Evolutionary conservation across 257 asterid species (phyloP).

Genomic region (Catharanthus roseus): DNA sequence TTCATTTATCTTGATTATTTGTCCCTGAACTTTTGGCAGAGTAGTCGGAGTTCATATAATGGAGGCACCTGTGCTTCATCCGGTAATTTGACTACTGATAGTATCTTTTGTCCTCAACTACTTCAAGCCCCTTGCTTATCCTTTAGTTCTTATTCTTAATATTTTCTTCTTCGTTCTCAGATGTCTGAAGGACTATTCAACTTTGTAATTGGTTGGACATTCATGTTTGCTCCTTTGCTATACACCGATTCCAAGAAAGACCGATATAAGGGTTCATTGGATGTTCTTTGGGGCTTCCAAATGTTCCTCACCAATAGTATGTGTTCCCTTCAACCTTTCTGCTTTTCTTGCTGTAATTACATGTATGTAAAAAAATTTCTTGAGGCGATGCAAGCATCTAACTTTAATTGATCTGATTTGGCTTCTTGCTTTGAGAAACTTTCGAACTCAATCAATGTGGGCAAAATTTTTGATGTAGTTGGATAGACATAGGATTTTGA

Average conservation of each 20-base stretch:
- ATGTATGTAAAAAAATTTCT: background rate
- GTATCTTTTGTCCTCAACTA: constrained; percentile 2
- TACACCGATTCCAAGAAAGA: constrained; percentile 72
- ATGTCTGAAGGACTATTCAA: constrained; percentile 95
- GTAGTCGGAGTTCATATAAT: constrained; percentile 84
- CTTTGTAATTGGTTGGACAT: constrained; percentile 93
- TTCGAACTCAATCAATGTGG: background rate
- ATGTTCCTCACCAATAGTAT: constrained; percentile 94
- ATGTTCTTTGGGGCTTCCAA: constrained; percentile 78
- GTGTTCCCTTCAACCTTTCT: constrained; percentile 20
- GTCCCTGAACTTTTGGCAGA: constrained; percentile 53
- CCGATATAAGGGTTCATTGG: constrained; percentile 70
- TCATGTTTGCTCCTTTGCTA: constrained; percentile 84
- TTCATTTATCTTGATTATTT: constrained; percentile 31
- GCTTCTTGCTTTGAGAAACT: background rate
- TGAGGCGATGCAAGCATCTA: background rate
- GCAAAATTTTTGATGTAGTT: background rate
- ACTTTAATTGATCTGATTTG: background rate
- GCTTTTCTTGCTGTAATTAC: background rate
- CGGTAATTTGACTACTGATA: constrained; percentile 36
- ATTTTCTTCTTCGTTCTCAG: constrained; percentile 30
- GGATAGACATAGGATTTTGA: background rate
- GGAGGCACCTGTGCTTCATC: constrained; percentile 80
- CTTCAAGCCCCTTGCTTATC: background rate
- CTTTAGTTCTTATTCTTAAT: constrained; percentile 11